Conservation (phyloP, 345 rosid genomes). For the Arabidopsis suecica region DNA sequence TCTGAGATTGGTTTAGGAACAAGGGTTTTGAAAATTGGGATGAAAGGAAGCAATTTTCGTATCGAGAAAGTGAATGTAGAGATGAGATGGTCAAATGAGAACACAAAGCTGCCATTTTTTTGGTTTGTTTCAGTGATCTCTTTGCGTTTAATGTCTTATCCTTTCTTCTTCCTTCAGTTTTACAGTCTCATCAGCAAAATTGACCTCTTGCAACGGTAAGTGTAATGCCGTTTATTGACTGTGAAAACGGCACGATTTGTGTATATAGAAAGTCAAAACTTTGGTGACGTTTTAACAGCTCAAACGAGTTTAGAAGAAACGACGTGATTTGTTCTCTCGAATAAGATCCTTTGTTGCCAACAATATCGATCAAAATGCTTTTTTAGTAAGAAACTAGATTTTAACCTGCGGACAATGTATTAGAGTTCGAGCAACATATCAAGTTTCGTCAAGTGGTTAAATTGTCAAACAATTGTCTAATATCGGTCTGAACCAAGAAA, state of each 20-base stretch:
- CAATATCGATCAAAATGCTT: too few species aligned
- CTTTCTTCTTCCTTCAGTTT: constrained; percentile 3
- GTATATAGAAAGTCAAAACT: not conserved
- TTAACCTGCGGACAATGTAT: too few species aligned
- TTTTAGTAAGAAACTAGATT: too few species aligned
- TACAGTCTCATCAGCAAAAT: not conserved
- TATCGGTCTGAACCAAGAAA: too few species aligned
- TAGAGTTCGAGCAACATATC: too few species aligned
- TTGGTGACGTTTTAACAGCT: not conserved
- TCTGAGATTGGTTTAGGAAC: constrained; percentile 19
- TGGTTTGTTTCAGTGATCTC: not conserved
- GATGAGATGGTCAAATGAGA: constrained; percentile 25
- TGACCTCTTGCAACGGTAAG: not conserved
- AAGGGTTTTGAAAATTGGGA: constrained; percentile 34
- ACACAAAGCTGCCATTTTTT: constrained; percentile 42
- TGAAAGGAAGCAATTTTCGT: constrained; percentile 35
- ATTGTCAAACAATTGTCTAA: too few species aligned
- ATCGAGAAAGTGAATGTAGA: constrained; percentile 11
- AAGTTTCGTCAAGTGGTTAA: too few species aligned
- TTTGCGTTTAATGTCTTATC: constrained; percentile 31
- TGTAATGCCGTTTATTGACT: constrained; percentile 24
- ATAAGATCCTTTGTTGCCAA: too few species aligned
- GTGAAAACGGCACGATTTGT: constrained; percentile 20
- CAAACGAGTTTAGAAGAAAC: not conserved
- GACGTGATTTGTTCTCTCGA: not conserved